These are phyloP conservation scores for Neurospora sp. DNA, from an alignment of 495 filamentous ascomycete species.

Conservation along the genomic window DNA sequence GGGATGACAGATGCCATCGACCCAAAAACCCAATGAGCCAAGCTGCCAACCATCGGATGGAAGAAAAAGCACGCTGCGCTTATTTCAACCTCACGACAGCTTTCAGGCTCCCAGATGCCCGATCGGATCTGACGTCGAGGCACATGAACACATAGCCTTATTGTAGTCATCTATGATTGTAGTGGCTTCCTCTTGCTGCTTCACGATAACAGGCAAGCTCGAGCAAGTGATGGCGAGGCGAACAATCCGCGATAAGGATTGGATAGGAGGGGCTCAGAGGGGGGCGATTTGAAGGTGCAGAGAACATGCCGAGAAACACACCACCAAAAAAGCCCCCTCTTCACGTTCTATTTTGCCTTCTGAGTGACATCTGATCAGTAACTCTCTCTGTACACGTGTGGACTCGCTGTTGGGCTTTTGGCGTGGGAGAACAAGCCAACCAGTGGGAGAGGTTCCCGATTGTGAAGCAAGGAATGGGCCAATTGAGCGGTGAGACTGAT, in stretches of 20 bases:
- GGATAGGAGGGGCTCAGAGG: not conserved
- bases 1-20: not conserved
- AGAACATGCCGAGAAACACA: not conserved
- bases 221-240: not conserved
- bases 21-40: not conserved
- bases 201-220: not conserved
- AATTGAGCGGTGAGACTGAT: not conserved
- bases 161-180: not conserved
- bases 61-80: not conserved
- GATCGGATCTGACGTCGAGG: not conserved
- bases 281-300: not conserved
- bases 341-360: not conserved
- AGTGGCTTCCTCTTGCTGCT: not conserved
- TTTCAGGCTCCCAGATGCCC: not conserved
- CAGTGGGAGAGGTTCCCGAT: not conserved
- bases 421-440: not conserved
- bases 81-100: not conserved
- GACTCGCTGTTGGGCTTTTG: not conserved
- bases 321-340: not conserved
- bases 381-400: not conserved
- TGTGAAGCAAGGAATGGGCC: not conserved
- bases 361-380: not conserved
- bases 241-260: not conserved
- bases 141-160: not conserved
- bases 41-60: not conserved